Conservation (phyloP, 768 basidiomycete species). For the Trametopsis cervina region DNA sequence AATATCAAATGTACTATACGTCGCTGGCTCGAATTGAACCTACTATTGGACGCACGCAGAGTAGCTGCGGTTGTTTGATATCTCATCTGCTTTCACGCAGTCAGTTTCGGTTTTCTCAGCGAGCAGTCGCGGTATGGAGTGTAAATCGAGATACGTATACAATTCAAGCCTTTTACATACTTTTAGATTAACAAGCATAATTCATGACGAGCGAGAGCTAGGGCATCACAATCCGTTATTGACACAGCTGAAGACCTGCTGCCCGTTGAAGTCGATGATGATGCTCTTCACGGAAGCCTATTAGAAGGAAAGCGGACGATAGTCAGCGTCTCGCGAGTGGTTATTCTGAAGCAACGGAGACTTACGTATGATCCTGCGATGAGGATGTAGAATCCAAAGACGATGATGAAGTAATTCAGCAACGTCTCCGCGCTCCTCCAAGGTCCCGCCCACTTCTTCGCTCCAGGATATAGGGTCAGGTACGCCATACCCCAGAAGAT, state of each 20-base stretch:
- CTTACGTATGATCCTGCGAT: conserved; percentile 35
- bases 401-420: conserved; percentile 31
- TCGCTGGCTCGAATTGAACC: no score
- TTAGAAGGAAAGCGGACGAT: no score
- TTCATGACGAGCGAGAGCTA: no score
- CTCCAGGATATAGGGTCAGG: conserved; percentile 30
- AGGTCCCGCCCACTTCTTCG: conserved; percentile 27
- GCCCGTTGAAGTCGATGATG: conserved; percentile 7
- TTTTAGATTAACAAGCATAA: not conserved
- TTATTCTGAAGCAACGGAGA: not conserved
- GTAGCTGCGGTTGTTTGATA: no score
- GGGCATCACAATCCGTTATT: conserved; percentile 29
- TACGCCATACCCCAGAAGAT: conserved; percentile 42
- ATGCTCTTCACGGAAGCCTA: conserved; percentile 16
- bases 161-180: conserved; percentile 2
- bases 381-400: conserved; percentile 32
- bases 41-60: no score
- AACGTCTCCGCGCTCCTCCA: conserved; percentile 29
- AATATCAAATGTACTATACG: no score
- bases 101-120: no score
- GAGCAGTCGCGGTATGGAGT: no score
- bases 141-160: no score
- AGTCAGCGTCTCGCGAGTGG: not conserved
- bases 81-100: no score
- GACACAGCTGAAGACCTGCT: conserved; percentile 13